Base-by-base conservation (phyloP, 257 asterid species). In the Gardenia jasminoides region DNA sequence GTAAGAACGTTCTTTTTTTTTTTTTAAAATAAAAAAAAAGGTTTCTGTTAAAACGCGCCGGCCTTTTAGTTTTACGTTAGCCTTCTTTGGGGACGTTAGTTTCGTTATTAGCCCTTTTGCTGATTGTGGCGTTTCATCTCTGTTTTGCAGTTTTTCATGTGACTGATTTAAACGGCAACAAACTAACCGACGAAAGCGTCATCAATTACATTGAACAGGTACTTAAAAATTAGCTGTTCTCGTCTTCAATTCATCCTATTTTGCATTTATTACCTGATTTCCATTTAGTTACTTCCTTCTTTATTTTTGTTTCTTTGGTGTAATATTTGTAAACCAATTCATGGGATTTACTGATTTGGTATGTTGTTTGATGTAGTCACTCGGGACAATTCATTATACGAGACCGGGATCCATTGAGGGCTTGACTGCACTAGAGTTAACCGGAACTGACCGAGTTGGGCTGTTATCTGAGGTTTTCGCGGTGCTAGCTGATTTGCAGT, bases 171-270 rank as follows among this genome's bases (percentile, higher is more conserved):
- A 88, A 89, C 47, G 98, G 99, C 76, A 91, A 92, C 89, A 96
- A 96, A 80, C 88, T 96, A 87, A 92, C 94, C 0, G 98, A 96
- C 26, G 91, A 90, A 76, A 93, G 94, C 81, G 94, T 92, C 72
- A 86, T 93, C 85, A 91, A 91, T 81, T 90, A 84, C 90, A 92
- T 96, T 67, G 96, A 96, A 84, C 90, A 93, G 98, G 99, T 93
- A 83, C 69, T 80, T 79, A 81, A 66, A 47, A 16, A 0, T 19
- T 47, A 0, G 7, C 30, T 43, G 7, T 3, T 48, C 30, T 24
- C 20, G 9, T 36, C 26, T 36, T 36, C 41, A 36, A 36, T 36
- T 36, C 41, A 36, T 36, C 41, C 41, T 52, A 36, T 68, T 68
- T 54, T 30, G 50, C 31, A 76, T 65, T 30, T 50, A 61, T 20